A percentile compares a stretch with the other conserved stretches of the same genome.
These are phyloP conservation scores for Juglanconis sp. DNA, from an alignment of 2,329 filamentous ascomycete species.

Conservation along the genomic window DNA sequence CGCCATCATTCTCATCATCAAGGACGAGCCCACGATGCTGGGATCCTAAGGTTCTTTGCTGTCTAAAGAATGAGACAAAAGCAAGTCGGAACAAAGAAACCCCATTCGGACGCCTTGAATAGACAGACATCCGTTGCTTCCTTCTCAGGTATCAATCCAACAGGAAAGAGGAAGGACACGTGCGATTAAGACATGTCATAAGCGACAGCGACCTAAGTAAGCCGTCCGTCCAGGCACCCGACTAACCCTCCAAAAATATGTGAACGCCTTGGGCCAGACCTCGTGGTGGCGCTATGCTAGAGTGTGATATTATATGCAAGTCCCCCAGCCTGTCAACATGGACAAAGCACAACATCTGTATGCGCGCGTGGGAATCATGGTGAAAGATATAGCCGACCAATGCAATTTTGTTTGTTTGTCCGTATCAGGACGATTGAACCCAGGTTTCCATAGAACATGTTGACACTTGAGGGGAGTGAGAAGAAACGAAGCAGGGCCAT, in stretches of 20 bases:
- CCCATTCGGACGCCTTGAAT: background rate
- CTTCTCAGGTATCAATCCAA: background rate
- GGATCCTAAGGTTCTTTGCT: background rate
- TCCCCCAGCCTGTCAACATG: background rate
- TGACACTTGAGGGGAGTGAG: background rate
- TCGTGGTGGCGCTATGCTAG: slow-evolving; percentile 12
- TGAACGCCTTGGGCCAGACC: slow-evolving; percentile 13
- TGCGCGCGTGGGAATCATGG: slow-evolving; percentile 8
- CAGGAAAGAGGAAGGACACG: background rate
- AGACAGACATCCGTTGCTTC: background rate
- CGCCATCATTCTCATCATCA: too few relatives aligned
- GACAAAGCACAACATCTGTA: background rate
- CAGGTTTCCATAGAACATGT: background rate
- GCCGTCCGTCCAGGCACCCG: background rate
- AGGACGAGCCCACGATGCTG: too few relatives aligned
- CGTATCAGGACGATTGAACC: background rate
- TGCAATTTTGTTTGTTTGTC: slow-evolving; percentile 8
- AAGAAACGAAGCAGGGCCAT: background rate
- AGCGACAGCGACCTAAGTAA: background rate
- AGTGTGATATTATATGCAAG: slow-evolving; percentile 17
- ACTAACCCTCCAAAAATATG: background rate
- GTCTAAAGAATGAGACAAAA: background rate
- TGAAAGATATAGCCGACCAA: slow-evolving; percentile 15
- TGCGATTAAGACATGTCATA: background rate
- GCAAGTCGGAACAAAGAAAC: background rate